Base-by-base conservation (phyloP, 2,329 filamentous ascomycete genomes). In the Monosporascus cannonballus region DNA sequence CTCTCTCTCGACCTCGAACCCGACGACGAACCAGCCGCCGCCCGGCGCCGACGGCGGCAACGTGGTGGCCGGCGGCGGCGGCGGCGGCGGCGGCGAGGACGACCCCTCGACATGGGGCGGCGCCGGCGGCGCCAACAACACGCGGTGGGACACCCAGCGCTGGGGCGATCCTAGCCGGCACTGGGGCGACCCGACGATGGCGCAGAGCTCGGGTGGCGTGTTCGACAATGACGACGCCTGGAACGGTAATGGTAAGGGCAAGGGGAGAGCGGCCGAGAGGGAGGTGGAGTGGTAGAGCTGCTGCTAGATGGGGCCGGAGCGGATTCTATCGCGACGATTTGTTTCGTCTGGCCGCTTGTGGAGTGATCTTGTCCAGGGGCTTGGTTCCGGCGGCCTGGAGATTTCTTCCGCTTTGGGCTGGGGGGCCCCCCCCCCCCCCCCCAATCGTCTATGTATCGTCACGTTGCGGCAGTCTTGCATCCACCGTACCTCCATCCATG, bases 161-260 rank as follows among this genome's bases (percentile, higher is more conserved):
- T 25, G 22, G 42, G 41, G 41, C 41, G 41, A 44, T 20, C 39
- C 20, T 7, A 17, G 24, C 7, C 14, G 17, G 15, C 2, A 34
- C 24, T 63, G 62, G 60, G 52, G 50, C 8, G 62, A 65, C 42
- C 2, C 37, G 2, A 50, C 42, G 4, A 49, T 56, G 20, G 64
- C 64, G 3, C 61, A 65, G 55, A 60, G 53, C 18, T 60, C 63
- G 2, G 58, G 59, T 17, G 63, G 63, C 11, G 61, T 50, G 20
- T 67, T 61, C 54, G 56, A 63, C n/a, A 38, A 51, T 9, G 56
- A 56, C 30, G 20, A 18, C 14, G 42, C 3, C 22, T n/a, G 18
- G 17, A 42, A 24, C 11, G 22, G 22, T 6, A 42, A 42, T 2
- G 18, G 8, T 6, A 51, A 49, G n/a, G 44, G n/a, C 20, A 37